Evolutionary conservation across 1,139 yeast genomes (phyloP).

Genomic region (Pichia inconspicua): DNA sequence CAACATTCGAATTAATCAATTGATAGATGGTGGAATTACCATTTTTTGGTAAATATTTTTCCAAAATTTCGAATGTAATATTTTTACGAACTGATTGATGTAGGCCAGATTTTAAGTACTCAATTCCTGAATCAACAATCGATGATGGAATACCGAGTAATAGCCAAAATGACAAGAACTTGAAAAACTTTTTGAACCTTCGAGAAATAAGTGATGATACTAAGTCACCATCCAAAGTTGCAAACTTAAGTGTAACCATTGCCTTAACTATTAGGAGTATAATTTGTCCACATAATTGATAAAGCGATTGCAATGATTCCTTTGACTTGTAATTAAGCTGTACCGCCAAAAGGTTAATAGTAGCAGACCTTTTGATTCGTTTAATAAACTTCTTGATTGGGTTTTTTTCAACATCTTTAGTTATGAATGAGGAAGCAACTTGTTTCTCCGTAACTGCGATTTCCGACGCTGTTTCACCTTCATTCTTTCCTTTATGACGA

Average conservation of each 20-base stretch:
- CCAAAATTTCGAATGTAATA: constrained; percentile 56
- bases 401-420: neutral
- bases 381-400: constrained; percentile 6
- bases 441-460: neutral
- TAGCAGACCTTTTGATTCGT: constrained; percentile 8
- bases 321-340: constrained; percentile 15
- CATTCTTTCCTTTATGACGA: neutral
- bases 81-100: constrained; percentile 60
- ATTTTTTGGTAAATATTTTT: constrained; percentile 59
- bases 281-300: constrained; percentile 39
- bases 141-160: constrained; percentile 82
- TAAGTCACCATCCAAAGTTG: constrained; percentile 76
- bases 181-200: constrained; percentile 54
- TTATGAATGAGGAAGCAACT: neutral
- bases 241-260: constrained; percentile 70
- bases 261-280: constrained; percentile 62
- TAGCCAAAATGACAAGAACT: constrained; percentile 72
- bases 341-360: constrained; percentile 16
- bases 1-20: constrained; percentile 21
- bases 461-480: neutral
- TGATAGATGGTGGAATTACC: constrained; percentile 32
- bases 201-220: constrained; percentile 79
- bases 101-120: constrained; percentile 63
- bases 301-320: constrained; percentile 18
- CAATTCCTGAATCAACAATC: constrained; percentile 63